Evolutionary conservation across 192 early-diverging fungal species (phyloP), one percentile per base, ranked within the genome.

Genomic region (Gaertneriomyces sp.): DNA sequence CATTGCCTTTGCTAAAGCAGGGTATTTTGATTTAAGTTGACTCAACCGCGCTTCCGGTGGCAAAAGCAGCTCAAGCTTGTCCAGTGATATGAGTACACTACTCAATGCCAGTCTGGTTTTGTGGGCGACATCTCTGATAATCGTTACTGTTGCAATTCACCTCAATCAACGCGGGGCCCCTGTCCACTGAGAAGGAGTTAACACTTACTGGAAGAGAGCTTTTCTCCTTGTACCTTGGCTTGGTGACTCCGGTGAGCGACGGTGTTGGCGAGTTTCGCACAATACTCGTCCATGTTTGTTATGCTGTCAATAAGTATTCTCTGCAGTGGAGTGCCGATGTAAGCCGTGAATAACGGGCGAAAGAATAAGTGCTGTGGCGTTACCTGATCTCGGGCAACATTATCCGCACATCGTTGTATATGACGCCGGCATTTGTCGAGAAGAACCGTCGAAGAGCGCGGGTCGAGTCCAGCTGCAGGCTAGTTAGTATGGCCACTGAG

Each of bases 201-300:
- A 58, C 16, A 56, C 64, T 46, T 41, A 73, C 71, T 12, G 17
- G 58, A 47, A 3, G 60, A 12, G 54, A 73, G 53, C 38, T 61
- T 61, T 19, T 73, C 71, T 41, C 53, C 53, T 43, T 73, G 64
- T 1, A 38, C 17, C 47, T 63, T 67, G 16, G 71, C 71, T 20
- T 73, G 52, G 57, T 68, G 47, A 42, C 58, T 51, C 41, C 73
- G 66, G 16, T 63, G 61, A 7, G 58, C 39, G 19, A 74, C 62
- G 12, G 67, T 74, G 50, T 74, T 74, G 4, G 73, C 56, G 9
- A 74, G 68, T 50, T 71, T 70, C n/a, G 73, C 63, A 44, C 73
- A 70, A 53, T 74, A 74, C 55, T 74, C 73, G 9, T 74, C 73
- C 61, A 74, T 70, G 51, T 58, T 58, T 4, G 55, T 52, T 45